phyloP scores from a whole-genome alignment of 345 rosid genomes.

The Garcia nutans region DNA sequence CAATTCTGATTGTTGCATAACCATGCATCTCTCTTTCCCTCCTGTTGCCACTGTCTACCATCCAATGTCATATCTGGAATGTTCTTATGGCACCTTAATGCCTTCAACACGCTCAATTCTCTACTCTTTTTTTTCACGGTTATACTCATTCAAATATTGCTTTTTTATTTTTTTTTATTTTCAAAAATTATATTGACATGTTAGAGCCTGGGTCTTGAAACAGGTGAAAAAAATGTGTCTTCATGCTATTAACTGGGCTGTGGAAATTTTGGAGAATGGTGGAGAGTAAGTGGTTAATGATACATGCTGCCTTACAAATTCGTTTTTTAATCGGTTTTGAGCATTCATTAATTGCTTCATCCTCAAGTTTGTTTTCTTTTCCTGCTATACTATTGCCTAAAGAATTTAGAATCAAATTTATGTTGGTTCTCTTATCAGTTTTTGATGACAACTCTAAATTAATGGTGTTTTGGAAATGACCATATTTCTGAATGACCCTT shows the following conservation, averaged over 20 bases:
- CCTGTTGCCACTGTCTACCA: not conserved
- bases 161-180: not conserved
- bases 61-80: not conserved
- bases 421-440: not conserved
- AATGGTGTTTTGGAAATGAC: not conserved
- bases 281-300: not conserved
- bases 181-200: not conserved
- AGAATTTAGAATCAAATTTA: not conserved
- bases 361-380: not conserved
- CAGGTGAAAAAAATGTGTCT: constrained; percentile 16
- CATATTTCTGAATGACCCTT: no score
- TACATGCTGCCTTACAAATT: not conserved
- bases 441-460: not conserved
- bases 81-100: not conserved
- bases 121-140: not conserved
- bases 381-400: not conserved
- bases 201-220: not conserved
- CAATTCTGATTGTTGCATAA: not conserved
- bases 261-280: not conserved
- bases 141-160: not conserved
- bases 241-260: constrained; percentile 15
- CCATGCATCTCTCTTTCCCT: not conserved
- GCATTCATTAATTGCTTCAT: not conserved
- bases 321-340: not conserved
- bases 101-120: not conserved